These are phyloP conservation scores for Dentipellis sp. DNA, from an alignment of 768 basidiomycete genomes.

Conservation along the genomic window DNA sequence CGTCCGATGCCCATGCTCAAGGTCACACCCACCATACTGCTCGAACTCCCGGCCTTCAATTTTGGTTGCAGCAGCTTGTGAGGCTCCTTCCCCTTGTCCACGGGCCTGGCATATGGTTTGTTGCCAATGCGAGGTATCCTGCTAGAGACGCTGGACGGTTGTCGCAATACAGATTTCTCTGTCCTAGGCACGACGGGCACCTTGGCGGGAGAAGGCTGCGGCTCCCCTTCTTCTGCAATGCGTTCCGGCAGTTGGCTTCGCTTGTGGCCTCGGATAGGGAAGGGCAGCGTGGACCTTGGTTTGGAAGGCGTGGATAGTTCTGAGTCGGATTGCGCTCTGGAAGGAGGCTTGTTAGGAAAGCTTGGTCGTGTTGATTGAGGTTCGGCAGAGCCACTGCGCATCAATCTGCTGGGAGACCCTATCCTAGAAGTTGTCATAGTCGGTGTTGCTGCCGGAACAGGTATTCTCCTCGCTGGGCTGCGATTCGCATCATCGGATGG, in stretches of 20 bases:
- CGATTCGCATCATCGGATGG: slow-evolving; percentile 1
- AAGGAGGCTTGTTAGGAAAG: slow-evolving; percentile 1
- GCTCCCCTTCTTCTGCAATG: slow-evolving; percentile 10
- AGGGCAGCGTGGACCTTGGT: background rate
- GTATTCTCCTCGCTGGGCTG: slow-evolving; percentile 7
- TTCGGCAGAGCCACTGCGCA: slow-evolving; percentile 13
- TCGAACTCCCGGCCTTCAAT: slow-evolving; percentile 1
- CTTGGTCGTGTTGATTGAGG: slow-evolving; percentile 1
- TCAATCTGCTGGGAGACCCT: background rate
- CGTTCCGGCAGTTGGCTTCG: slow-evolving; percentile 4
- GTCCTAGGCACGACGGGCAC: slow-evolving; percentile 3
- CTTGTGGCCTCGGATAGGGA: slow-evolving; percentile 4
- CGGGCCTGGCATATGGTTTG: slow-evolving; percentile 23
- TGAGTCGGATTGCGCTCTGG: slow-evolving; percentile 11
- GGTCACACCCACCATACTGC: no score
- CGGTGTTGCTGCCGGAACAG: background rate
- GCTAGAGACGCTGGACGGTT: slow-evolving; percentile 21
- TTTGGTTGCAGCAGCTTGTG: background rate
- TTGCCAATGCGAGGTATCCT: slow-evolving; percentile 25
- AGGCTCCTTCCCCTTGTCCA: slow-evolving; percentile 4
- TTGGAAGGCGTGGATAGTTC: slow-evolving; percentile 8
- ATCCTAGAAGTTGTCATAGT: background rate
- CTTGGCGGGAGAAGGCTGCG: background rate
- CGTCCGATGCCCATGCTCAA: no score
- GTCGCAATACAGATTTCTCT: slow-evolving; percentile 16